phyloP scores from a whole-genome alignment of 345 rosid genomes.

The Citrus medica region DNA sequence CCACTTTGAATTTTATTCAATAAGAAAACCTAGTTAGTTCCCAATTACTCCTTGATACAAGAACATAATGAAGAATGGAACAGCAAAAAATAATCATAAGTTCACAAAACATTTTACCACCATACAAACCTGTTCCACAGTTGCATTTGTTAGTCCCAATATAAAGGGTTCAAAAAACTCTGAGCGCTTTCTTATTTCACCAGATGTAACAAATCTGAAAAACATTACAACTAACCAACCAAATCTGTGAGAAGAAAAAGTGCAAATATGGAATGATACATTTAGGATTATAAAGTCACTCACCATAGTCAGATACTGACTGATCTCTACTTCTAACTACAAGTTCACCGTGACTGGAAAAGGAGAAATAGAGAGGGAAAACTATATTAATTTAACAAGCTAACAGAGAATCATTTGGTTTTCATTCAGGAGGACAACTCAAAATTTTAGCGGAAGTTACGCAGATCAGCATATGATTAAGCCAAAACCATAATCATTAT shows the following conservation, averaged over 20 bases:
- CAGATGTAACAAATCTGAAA: constrained; percentile 98
- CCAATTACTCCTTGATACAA: not conserved
- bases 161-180: constrained; percentile 93
- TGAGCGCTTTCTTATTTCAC: constrained; percentile 81
- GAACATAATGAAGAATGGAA: constrained; percentile 3
- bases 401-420: constrained; percentile 9
- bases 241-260: constrained; percentile 36
- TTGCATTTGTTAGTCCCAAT: constrained; percentile 70
- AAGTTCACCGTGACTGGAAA: constrained; percentile 76
- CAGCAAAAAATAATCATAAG: not conserved
- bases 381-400: constrained; percentile 12
- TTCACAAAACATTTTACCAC: not conserved
- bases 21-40: not conserved
- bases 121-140: constrained; percentile 89
- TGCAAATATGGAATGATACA: constrained; percentile 4
- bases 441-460: not conserved
- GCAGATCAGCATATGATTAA: not conserved
- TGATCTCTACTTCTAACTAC: constrained; percentile 81
- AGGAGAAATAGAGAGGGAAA: constrained; percentile 11
- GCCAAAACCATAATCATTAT: not conserved
- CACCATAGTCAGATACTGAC: constrained; percentile 89
- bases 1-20: not conserved
- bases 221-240: constrained; percentile 93
- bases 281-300: constrained; percentile 27
- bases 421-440: not conserved